These are phyloP conservation scores for Austroboletus olivaceoglutinosus DNA, from an alignment of 1,284 basidiomycete genomes.

Conservation along the genomic window DNA sequence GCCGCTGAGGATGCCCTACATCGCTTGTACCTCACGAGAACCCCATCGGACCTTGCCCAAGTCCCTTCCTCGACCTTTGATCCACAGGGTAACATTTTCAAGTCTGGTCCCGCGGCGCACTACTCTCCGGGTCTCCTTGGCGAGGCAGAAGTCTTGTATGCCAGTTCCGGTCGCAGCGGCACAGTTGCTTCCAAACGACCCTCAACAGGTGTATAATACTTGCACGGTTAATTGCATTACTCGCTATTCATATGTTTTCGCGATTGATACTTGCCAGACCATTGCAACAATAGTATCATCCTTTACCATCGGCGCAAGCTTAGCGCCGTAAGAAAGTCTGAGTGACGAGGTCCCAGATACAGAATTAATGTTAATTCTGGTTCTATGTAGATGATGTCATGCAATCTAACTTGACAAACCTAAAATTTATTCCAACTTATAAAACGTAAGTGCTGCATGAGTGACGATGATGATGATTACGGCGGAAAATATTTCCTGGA, in stretches of 20 bases:
- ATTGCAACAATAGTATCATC: background rate
- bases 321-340: too few relatives aligned
- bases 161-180: conserved; percentile 53
- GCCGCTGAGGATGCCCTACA: conserved; percentile 84
- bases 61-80: conserved; percentile 66
- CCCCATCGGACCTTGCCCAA: conserved; percentile 61
- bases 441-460: too few relatives aligned
- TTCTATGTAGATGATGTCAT: too few relatives aligned
- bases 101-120: conserved; percentile 31
- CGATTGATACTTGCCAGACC: background rate
- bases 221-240: conserved; percentile 27
- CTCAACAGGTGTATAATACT: conserved; percentile 31
- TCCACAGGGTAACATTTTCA: conserved; percentile 26
- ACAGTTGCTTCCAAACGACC: conserved; percentile 30
- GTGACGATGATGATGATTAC: too few relatives aligned
- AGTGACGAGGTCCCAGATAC: too few relatives aligned
- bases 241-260: conserved; percentile 11
- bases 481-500: too few relatives aligned
- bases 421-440: too few relatives aligned
- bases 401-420: too few relatives aligned
- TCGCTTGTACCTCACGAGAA: conserved; percentile 75
- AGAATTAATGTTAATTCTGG: too few relatives aligned
- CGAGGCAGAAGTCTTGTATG: conserved; percentile 65
- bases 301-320: too few relatives aligned
- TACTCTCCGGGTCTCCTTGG: conserved; percentile 58